phyloP scores from a whole-genome alignment of 164 flowering plant genomes.

The Pachysandra terminalis region DNA sequence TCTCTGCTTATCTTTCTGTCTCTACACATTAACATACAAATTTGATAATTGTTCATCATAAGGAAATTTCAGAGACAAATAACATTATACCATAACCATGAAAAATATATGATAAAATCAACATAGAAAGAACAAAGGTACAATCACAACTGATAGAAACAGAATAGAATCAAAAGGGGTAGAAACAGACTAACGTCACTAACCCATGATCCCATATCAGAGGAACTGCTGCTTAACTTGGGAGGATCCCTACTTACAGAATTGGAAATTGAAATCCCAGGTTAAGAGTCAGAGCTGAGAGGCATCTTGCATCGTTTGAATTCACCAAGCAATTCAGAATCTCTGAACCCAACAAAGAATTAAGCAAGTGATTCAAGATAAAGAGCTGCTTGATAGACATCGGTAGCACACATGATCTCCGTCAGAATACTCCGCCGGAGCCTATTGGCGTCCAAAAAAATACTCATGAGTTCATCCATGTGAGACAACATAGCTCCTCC shows the following conservation, averaged over 20 bases:
- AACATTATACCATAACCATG: too few relatives aligned
- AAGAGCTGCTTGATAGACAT: constrained; percentile 59
- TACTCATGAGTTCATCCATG: constrained; percentile 46
- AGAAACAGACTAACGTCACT: too few relatives aligned
- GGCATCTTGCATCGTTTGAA: constrained; percentile 33
- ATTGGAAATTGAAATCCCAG: constrained; percentile 2
- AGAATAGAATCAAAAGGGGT: too few relatives aligned
- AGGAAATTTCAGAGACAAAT: too few relatives aligned
- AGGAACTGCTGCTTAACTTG: neutral
- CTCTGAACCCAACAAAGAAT: constrained; percentile 63
- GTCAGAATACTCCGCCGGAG: constrained; percentile 49
- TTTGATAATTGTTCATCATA: too few relatives aligned
- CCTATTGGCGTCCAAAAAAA: constrained; percentile 63
- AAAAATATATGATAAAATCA: too few relatives aligned
- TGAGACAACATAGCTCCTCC: constrained; percentile 31
- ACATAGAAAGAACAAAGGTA: too few relatives aligned
- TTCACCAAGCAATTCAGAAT: constrained; percentile 29
- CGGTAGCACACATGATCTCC: constrained; percentile 51
- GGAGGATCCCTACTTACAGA: too few relatives aligned
- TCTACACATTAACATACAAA: too few relatives aligned
- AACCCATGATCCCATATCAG: too few relatives aligned
- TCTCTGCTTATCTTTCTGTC: too few relatives aligned
- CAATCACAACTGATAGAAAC: too few relatives aligned
- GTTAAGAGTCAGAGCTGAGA: constrained; percentile 10
- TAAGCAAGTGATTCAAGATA: constrained; percentile 64